A percentile compares a stretch with the other conserved stretches of the same genome.
These are phyloP conservation scores for Sporothrix brunneoviolacea DNA, from an alignment of 2,329 filamentous ascomycete genomes.

Conservation along the genomic window DNA sequence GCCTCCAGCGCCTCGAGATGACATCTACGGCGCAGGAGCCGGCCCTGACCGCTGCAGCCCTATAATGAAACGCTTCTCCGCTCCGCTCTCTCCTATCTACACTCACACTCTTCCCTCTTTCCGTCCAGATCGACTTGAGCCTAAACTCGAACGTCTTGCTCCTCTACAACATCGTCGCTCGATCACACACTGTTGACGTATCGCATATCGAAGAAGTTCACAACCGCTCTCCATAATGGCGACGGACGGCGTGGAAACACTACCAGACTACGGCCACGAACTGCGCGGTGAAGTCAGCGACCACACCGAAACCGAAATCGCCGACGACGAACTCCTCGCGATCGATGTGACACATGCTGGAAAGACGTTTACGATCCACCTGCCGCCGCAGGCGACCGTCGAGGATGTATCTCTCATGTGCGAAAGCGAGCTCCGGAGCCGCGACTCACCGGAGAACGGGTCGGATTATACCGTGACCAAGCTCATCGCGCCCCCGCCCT, in stretches of 20 bases:
- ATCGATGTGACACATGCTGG: conserved; percentile 20
- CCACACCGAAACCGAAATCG: too few relatives aligned
- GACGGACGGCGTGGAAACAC: neutral
- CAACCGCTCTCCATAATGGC: neutral
- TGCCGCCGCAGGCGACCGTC: conserved; percentile 18
- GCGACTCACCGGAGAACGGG: neutral
- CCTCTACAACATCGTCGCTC: too few relatives aligned
- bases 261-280: neutral
- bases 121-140: neutral
- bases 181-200: too few relatives aligned
- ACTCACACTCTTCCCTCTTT: neutral
- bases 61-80: too few relatives aligned
- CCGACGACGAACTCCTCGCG: conserved; percentile 4
- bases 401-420: conserved; percentile 22
- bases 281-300: too few relatives aligned
- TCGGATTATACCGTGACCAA: conserved; percentile 22
- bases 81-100: neutral
- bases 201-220: too few relatives aligned
- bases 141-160: too few relatives aligned
- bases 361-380: conserved; percentile 17
- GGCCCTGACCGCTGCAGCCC: too few relatives aligned
- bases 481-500: conserved; percentile 22
- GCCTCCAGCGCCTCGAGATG: too few relatives aligned
- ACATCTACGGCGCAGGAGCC: neutral
- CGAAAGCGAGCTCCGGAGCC: conserved; percentile 13